Conservation (phyloP, 2,329 filamentous ascomycete genomes). For the Colletotrichum tanaceti region DNA sequence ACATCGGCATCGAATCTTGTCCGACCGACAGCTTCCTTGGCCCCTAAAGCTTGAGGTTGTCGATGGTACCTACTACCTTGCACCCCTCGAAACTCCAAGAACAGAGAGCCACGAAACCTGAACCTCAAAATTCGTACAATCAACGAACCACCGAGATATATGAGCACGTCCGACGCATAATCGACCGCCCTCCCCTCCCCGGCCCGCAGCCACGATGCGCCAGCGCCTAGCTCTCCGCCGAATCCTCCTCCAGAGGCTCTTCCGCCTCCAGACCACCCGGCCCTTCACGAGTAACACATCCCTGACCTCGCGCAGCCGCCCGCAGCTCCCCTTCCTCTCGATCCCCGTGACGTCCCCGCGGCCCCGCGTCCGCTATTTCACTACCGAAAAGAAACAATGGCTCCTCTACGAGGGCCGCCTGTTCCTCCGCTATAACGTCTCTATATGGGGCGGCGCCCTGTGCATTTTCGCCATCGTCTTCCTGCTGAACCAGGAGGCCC, state of each 20-base stretch:
- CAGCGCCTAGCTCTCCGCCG: conserved; percentile 53
- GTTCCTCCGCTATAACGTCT: conserved; percentile 74
- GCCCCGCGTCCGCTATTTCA: conserved; percentile 76
- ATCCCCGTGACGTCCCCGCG: conserved; percentile 58
- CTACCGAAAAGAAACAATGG: conserved; percentile 80
- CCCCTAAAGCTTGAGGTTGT: conserved; percentile 5
- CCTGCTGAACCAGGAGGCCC: conserved; percentile 76
- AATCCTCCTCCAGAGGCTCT: conserved; percentile 45
- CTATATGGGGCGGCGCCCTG: conserved; percentile 72
- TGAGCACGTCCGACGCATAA: background rate
- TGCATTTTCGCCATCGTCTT: conserved; percentile 71
- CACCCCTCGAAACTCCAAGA: background rate
- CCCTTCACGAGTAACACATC: conserved; percentile 41
- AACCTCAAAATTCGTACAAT: background rate
- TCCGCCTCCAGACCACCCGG: conserved; percentile 36
- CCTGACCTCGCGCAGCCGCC: conserved; percentile 51
- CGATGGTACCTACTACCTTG: background rate
- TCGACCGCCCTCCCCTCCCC: background rate
- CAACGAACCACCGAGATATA: background rate
- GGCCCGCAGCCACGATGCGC: conserved; percentile 50
- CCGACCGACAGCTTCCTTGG: conserved; percentile 1
- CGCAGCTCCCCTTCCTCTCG: conserved; percentile 64
- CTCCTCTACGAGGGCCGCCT: conserved; percentile 77
- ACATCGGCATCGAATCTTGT: conserved; percentile 5
- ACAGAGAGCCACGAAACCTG: background rate